Evolutionary conservation across 2,329 filamentous ascomycete species (phyloP), one percentile per base, ranked within the genome.

Genomic region (Fusarium sp.): DNA sequence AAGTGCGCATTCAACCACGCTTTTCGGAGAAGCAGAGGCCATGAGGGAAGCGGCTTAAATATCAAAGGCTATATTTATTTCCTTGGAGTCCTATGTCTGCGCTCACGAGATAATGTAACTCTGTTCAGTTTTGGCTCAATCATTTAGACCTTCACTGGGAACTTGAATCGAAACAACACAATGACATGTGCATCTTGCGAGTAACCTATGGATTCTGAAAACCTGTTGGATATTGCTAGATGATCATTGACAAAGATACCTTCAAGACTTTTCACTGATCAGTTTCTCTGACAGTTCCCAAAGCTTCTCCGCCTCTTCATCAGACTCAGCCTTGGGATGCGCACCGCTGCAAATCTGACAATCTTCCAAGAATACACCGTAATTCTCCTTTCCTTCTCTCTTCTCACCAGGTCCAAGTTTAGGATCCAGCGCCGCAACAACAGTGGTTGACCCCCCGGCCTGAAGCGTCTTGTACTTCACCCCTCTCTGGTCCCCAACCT

Each of bases 71-170:
- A 24, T 42, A 10, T 18, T 28, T 15, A 15, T 28, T 10, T 10
- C 6, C 3, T 12, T 2, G 8, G 13, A 2, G 20, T 4, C 12
- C 5, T 35, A 5, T 14, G 7, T 9, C 5, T 18, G 5, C 15
- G 2, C 0, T 20, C 3, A 18, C 5, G 5, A 18, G 22, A 33
- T n/a, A 35, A 35, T 10, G 2, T 33, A 5, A 1, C 13, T 8
- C 6, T 18, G 22, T n/a, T 12, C 15, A 17, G 28, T n/a, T 18
- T 7, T 12, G 5, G 12, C 20, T 22, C 20, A 22, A 22, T 33
- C 24, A 20, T 14, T 20, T 1, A 10, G 4, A 2, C 18, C 24
- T 20, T 9, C 12, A 18, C 18, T 12, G 20, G 12, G 3, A 45
- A 2, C 18, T 6, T 26, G 6, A 4, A 9, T 20, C 18, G 18